Evolutionary conservation across 768 basidiomycete genomes (phyloP), one percentile per base, ranked within the genome.

Genomic region (Amanita exitialis): DNA sequence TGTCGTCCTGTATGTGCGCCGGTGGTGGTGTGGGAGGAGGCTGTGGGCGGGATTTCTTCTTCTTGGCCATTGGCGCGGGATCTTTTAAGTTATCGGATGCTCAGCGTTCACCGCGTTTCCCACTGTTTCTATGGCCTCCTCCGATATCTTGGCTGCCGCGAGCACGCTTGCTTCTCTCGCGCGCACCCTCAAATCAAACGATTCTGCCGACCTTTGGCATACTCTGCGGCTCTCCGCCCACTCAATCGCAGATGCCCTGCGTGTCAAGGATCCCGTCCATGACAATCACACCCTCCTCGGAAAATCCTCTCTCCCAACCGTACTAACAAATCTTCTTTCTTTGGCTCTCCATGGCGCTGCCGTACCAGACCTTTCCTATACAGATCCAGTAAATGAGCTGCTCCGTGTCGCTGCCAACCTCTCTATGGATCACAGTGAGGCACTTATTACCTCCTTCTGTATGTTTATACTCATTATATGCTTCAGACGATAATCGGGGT

Each of bases 401-500:
- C 75, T 92, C 49, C 77, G 90, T 52, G 80, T 90, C 12, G 80
- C 80, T 21, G 90, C 90, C 10, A 92, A 92, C 65, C 66, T 92
- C 15, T 90, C 86, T 64, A 82, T 89, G 67, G 87, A 92, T 61
- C 87, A 91, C 58, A 81, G 87, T 82, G 56, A 54, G 78, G 62
- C 20, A 16, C 13, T 25, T 35, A 39, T 44, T 36, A 41, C 34
- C 27, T 44, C 56, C 12, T 27, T 18, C 15, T 6, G 13, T 18
- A 6, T 28, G n/a, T 34, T 8, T 8, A 16, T 39, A 3, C 18
- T 23, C 23, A 47, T 42, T 23, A 2, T 9, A 8, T n/a, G 4
- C 44, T 30, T 16, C 52, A 92, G 90, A 92, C 62, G 82, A 76
- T 32, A 92, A 92, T 63, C 74, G 90, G 56, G 78, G 75, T 7